These are phyloP conservation scores for Geranium rotundifolium DNA, from an alignment of 345 rosid genomes.

Conservation along the genomic window DNA sequence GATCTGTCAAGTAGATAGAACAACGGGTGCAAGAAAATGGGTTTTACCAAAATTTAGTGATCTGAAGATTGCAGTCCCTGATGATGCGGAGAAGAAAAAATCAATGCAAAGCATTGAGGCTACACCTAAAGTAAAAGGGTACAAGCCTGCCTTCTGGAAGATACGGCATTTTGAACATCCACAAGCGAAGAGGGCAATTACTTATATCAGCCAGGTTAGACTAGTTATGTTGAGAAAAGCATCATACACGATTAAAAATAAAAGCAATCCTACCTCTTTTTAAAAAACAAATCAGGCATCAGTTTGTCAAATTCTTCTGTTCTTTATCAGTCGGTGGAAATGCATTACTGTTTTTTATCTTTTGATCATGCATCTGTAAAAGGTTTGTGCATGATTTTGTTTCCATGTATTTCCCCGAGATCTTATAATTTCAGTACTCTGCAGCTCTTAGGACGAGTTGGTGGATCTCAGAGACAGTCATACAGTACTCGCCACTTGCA, in stretches of 20 bases:
- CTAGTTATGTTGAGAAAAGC: neutral
- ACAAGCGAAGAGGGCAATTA: slow-evolving; percentile 18
- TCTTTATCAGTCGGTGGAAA: too few species aligned
- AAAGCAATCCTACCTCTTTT: neutral
- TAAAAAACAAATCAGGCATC: too few species aligned
- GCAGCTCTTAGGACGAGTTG: slow-evolving; percentile 36
- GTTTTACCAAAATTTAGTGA: slow-evolving; percentile 52
- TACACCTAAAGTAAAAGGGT: slow-evolving; percentile 68
- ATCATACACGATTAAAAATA: neutral
- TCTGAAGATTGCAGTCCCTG: slow-evolving; percentile 43
- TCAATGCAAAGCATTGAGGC: slow-evolving; percentile 26
- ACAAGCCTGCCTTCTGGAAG: slow-evolving; percentile 42
- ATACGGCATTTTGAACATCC: slow-evolving; percentile 38
- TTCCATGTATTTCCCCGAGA: too few species aligned
- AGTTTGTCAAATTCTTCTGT: too few species aligned
- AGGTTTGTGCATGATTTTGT: too few species aligned
- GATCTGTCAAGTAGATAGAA: slow-evolving; percentile 1
- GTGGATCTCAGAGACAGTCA: slow-evolving; percentile 36
- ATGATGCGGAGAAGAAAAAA: slow-evolving; percentile 23
- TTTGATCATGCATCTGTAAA: neutral
- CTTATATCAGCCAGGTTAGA: slow-evolving; percentile 41
- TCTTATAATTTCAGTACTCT: slow-evolving; percentile 10
- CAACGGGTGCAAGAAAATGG: slow-evolving; percentile 41
- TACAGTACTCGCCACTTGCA: slow-evolving; percentile 33
- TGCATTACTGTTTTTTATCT: neutral